phyloP scores from a whole-genome alignment of 495 filamentous ascomycete species.

The Jackrogersella minutella region DNA sequence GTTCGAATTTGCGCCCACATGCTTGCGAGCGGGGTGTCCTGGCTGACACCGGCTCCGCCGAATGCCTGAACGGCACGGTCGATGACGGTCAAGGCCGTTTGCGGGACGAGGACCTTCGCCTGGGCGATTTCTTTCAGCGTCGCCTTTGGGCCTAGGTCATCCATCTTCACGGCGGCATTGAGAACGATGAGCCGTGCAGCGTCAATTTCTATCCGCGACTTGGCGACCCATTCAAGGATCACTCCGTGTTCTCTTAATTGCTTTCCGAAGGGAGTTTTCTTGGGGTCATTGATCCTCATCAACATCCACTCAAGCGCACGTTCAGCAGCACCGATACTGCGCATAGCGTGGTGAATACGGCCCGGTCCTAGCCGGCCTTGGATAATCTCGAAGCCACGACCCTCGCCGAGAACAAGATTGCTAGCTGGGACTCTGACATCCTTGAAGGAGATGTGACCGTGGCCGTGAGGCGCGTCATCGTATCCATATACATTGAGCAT shows the following conservation, averaged over 20 bases:
- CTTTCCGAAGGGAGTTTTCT: slow-evolving; percentile 86
- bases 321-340: slow-evolving; percentile 86
- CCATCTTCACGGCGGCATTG: slow-evolving; percentile 90
- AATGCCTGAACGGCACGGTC: slow-evolving; percentile 88
- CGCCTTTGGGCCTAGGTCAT: slow-evolving; percentile 78
- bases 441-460: slow-evolving; percentile 86
- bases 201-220: slow-evolving; percentile 89
- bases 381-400: slow-evolving; percentile 96
- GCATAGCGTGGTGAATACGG: slow-evolving; percentile 94
- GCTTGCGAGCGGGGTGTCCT: slow-evolving; percentile 87
- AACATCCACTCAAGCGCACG: slow-evolving; percentile 88
- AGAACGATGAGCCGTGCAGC: slow-evolving; percentile 84
- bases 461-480: slow-evolving; percentile 93
- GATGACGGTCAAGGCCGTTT: slow-evolving; percentile 79
- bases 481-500: slow-evolving; percentile 92
- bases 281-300: slow-evolving; percentile 85
- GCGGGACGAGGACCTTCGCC: slow-evolving; percentile 85
- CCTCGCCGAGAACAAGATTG: slow-evolving; percentile 86
- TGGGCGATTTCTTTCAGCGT: slow-evolving; percentile 86
- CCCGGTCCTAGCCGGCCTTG: slow-evolving; percentile 91
- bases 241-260: slow-evolving; percentile 82
- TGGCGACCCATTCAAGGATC: slow-evolving; percentile 92
- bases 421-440: slow-evolving; percentile 81
- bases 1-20: slow-evolving; percentile 89
- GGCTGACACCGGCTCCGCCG: slow-evolving; percentile 84